Evolutionary conservation across 2,329 filamentous ascomycete genomes (phyloP), one percentile per base, ranked within the genome.

Genomic region (Colletotrichum sp.): DNA sequence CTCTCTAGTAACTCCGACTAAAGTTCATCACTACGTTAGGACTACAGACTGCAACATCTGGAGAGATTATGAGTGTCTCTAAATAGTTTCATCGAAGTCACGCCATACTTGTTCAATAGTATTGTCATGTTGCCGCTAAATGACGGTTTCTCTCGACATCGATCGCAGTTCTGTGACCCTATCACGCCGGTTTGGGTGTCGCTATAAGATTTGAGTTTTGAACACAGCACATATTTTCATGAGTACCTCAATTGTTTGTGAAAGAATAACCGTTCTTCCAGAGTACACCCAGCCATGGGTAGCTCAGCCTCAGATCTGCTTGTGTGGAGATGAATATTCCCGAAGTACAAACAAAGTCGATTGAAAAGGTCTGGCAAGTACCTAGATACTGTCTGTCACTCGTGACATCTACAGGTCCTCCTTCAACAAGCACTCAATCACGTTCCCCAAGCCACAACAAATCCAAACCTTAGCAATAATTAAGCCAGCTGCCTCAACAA

Each of bases 371-470:
- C 1, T 66, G 8, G 12, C 24, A 66, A 14, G 3, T 38, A 43
- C 14, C 4, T 21, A 30, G 9, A 9, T 62, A 38, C 18, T 62
- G 21, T 13, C 14, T 61, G 21, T 16, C 7, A 1, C 30, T 38
- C 26, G 13, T 28, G 16, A 4, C 13, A 73, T 16, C 9, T 58
- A 62, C 52, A 28, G 26, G n/a, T 75, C 61, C 10, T 58, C 69
- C 32, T 58, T 68, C 69, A 75, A 32, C 56, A 62, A 56, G 26
- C 73, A 75, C 43, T 73, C 73, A 26, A 75, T 75, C 7, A 75
- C 69, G 43, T 58, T 48, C 7, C 69, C 73, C 43, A 73, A 21
- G 56, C 73, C 73, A 13, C 63, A 32, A 18, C 69, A 73, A 32
- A 73, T 68, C 73, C 73, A 73, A 9, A 68, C 69, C 26, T 73